Base-by-base conservation (phyloP, 768 basidiomycete species). In the Gautieria morchelliformis region DNA sequence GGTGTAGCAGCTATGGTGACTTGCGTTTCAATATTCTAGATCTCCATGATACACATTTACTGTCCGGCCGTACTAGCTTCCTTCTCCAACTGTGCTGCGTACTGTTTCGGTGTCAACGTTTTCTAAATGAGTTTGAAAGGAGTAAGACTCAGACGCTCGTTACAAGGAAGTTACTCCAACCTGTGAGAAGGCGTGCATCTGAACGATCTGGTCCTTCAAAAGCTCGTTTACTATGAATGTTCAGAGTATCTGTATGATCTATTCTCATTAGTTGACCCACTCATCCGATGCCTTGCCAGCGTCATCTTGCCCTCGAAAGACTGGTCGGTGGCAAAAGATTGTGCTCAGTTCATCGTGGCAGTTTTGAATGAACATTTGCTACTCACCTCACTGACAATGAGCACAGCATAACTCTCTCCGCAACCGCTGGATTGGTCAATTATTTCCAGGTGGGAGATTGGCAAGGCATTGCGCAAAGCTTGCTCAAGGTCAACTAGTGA, bases 121-220 rank as follows among this genome's bases (percentile, higher is more conserved):
- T 85, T 88, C 87, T 89, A 60, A 30, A 37, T n/a, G 35, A 5
- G 24, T 22, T 2, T 24, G 47, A 45, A 41, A 52, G 32, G 3
- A 40, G 11, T 12, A 35, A 52, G 6, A 40, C 24, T 52, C 27
- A 2, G 27, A 27, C 27, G 5, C 2, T 27, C 27, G 5, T 27
- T 27, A 27, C 27, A 2, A 27, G 27, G 27, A 5, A 27, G 27
- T 27, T 22, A 7, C 17, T 22, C 71, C 53, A 62, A 89, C 90
- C 82, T 93, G 89, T 14, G 89, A 89, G 69, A 93, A 93, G 5
- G 90, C 89, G 63, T 93, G 89, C 78, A 93, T 84, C 57, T 85
- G 80, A 0, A 85, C 74, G 57, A 93, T 90, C 63, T 90, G 75
- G 2, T 71, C 72, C 71, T 87, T 91, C 64, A 93, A 67, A 9